Evolutionary conservation across 345 rosid genomes (phyloP).

Genomic region (Zanthoxylum bungeanum): DNA sequence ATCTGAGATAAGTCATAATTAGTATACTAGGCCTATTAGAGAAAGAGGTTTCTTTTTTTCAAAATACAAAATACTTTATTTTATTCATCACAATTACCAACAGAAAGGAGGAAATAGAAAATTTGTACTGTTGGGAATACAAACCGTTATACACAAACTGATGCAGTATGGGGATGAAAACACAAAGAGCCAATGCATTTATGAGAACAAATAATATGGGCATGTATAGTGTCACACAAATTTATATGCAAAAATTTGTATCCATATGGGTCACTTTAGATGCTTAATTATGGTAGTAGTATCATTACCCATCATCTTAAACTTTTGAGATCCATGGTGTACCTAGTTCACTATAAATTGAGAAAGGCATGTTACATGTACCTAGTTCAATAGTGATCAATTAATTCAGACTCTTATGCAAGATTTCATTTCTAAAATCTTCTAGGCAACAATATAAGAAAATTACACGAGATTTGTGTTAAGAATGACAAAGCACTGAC

Average conservation of each 20-base stretch:
- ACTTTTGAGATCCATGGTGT: background rate
- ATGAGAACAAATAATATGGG: background rate
- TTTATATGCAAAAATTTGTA: no score
- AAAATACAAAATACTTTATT: background rate
- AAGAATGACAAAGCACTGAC: slow-evolving; percentile 30
- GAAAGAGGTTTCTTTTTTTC: background rate
- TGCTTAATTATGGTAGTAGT: background rate
- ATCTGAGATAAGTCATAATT: background rate
- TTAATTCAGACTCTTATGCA: background rate
- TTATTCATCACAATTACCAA: background rate
- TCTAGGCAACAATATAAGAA: background rate
- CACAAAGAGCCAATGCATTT: no score
- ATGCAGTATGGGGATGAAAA: no score
- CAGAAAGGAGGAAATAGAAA: background rate
- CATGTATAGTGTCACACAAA: no score
- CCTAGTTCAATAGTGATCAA: background rate
- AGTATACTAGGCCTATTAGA: background rate
- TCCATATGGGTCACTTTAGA: background rate
- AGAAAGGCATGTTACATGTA: background rate
- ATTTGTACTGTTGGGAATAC: background rate
- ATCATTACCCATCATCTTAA: background rate
- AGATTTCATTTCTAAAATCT: background rate
- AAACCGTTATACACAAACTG: background rate
- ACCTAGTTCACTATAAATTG: background rate
- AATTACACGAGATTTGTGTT: background rate